phyloP scores from a whole-genome alignment of 2,329 filamentous ascomycete genomes.

The Botrytis byssoidea region DNA sequence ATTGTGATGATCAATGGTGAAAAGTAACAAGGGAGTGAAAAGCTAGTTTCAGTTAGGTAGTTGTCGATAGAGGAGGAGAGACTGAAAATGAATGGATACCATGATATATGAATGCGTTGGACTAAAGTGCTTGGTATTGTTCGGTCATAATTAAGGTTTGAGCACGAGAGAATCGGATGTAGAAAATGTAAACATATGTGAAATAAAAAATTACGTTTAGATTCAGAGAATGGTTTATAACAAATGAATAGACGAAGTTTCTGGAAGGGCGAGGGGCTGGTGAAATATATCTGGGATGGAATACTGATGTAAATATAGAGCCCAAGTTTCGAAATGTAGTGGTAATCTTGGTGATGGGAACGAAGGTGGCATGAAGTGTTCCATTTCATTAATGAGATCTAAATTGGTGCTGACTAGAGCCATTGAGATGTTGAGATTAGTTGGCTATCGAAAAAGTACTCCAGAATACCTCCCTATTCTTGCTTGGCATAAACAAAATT shows the following conservation, averaged over 20 bases:
- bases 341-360: not conserved
- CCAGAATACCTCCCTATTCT: too few relatives aligned
- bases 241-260: not conserved
- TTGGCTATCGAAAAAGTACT: too few relatives aligned
- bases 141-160: not conserved
- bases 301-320: not conserved
- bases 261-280: too few relatives aligned
- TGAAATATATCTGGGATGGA: not conserved
- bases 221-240: not conserved
- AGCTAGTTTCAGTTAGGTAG: not conserved
- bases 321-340: not conserved
- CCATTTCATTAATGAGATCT: too few relatives aligned
- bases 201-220: not conserved
- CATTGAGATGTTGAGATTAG: too few relatives aligned
- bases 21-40: not conserved
- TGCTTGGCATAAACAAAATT: too few relatives aligned
- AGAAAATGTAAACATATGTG: not conserved
- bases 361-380: too few relatives aligned
- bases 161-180: not conserved
- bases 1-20: not conserved
- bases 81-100: not conserved
- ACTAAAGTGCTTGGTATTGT: not conserved
- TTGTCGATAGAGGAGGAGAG: not conserved
- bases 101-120: not conserved
- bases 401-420: too few relatives aligned